Percentiles rank a stretch among this genome's conserved stretches.
Conservation (phyloP, 2,329 filamentous ascomycete genomes). For the Domatiomyces catenatus region DNA sequence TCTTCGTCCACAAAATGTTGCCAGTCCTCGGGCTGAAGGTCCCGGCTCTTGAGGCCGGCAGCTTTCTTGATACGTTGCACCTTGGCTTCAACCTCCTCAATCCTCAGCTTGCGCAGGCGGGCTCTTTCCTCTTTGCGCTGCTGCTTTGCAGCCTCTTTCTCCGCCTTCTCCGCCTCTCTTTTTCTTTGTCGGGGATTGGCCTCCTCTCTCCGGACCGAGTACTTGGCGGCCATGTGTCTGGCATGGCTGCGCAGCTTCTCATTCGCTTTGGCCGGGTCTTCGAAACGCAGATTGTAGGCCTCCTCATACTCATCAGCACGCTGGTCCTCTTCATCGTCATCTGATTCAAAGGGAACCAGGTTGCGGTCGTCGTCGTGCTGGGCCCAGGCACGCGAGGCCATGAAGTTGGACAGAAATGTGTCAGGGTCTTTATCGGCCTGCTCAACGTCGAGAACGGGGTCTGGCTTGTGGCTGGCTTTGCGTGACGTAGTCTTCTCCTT, state of each 20-base stretch:
- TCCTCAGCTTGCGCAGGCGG: slow-evolving; percentile 68
- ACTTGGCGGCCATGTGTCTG: slow-evolving; percentile 65
- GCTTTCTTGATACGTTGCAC: slow-evolving; percentile 77
- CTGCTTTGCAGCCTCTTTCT: slow-evolving; percentile 62
- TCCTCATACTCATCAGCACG: slow-evolving; percentile 76
- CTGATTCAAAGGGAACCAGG: slow-evolving; percentile 77
- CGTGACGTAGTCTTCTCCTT: slow-evolving; percentile 39
- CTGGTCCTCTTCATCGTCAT: slow-evolving; percentile 62
- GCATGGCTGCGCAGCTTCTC: slow-evolving; percentile 79
- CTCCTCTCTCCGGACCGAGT: slow-evolving; percentile 75
- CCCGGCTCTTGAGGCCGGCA: slow-evolving; percentile 53
- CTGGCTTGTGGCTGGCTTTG: slow-evolving; percentile 18
- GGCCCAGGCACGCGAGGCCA: slow-evolving; percentile 83
- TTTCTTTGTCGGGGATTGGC: slow-evolving; percentile 59
- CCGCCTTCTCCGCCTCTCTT: slow-evolving; percentile 61
- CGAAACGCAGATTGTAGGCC: slow-evolving; percentile 91
- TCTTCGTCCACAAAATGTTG: slow-evolving; percentile 67
- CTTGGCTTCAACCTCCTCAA: slow-evolving; percentile 80
- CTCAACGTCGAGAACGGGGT: slow-evolving; percentile 50
- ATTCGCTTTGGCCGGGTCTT: slow-evolving; percentile 77
- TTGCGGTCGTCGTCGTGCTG: slow-evolving; percentile 44
- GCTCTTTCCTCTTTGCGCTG: slow-evolving; percentile 67
- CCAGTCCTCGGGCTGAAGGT: slow-evolving; percentile 63
- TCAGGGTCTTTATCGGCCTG: slow-evolving; percentile 80
- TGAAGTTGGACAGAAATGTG: slow-evolving; percentile 84